Evolutionary conservation across 169 alveolate species (phyloP), one percentile per base, ranked within the genome.

Genomic region (Babesia caballi): DNA sequence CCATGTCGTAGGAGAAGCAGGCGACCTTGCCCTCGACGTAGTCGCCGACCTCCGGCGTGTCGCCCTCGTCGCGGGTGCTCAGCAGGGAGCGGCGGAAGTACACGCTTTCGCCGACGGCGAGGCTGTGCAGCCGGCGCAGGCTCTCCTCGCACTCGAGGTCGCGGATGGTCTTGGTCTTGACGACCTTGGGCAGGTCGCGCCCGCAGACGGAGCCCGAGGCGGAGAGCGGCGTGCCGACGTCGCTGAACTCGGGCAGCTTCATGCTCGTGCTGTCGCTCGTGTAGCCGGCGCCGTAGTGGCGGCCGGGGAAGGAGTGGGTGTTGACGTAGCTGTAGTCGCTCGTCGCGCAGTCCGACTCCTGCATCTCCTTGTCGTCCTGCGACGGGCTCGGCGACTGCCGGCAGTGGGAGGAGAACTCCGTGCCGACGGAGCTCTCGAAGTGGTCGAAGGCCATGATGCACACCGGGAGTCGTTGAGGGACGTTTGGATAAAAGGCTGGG

Each of bases 91-190:
- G 59, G 38, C 76, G 54, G 36, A 81, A 61, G 30, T 60, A 81
- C 0, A 81, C 46, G n/a, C 23, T 50, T 28, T 81, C 88, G 7
- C 88, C 88, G 0, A 42, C 57, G n/a, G 54, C 51, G 4, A 81
- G 59, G 27, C 70, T 66, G 63, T 81, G 88, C 19, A 81, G 19
- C 4, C 71, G 57, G 19, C 84, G 23, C 2, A 81, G 69, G 51
- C 49, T 28, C 53, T 81, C 88, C 46, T 81, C 88, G 51, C 65
- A 65, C 35, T 78, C 83, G 30, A 78, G 59, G 35, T 78, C 82
- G 21, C 51, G 42, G 8, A 40, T 46, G 25, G 69, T 50, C 35
- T 76, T 76, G 14, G 36, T 46, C 50, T 68, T 76, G 21, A 42
- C 7, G 0, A 50, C 35, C 60, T 63, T 63, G 28, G 54, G 33